These are phyloP conservation scores for Neofusicoccum umdonicola DNA, from an alignment of 2,329 filamentous ascomycete genomes.

Conservation along the genomic window DNA sequence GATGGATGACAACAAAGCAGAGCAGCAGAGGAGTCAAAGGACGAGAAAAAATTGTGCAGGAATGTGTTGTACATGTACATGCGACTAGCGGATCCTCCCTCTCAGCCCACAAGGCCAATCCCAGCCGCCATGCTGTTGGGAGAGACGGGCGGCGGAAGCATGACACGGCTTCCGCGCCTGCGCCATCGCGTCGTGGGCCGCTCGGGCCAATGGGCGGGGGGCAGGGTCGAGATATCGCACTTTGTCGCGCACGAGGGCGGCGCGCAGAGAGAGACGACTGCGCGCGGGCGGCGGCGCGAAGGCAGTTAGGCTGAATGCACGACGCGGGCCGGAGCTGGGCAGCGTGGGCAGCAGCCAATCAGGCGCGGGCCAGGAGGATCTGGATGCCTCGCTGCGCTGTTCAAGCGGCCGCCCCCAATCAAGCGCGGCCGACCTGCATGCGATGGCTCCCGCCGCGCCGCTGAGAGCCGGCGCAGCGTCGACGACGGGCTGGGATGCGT, in stretches of 20 bases:
- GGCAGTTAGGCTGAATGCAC: slow-evolving; percentile 4
- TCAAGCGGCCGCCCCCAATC: not conserved
- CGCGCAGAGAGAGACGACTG: not conserved
- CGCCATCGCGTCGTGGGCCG: not conserved
- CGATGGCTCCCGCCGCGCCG: not conserved
- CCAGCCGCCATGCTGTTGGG: not conserved
- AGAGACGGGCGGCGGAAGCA: slow-evolving; percentile 11
- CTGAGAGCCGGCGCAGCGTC: not conserved
- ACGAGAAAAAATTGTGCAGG: not conserved
- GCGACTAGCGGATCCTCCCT: slow-evolving; percentile 2
- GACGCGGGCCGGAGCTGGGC: slow-evolving; percentile 4
- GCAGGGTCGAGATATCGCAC: not conserved
- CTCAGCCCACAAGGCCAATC: slow-evolving; percentile 9
- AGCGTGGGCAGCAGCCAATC: not conserved
- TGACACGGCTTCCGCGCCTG: slow-evolving; percentile 11
- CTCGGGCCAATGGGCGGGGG: not conserved
- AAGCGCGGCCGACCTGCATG: not conserved
- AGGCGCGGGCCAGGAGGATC: not conserved
- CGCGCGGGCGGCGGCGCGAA: not conserved
- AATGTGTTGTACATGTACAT: slow-evolving; percentile 8
- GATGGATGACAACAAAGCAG: slow-evolving; percentile 7
- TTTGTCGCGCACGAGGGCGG: slow-evolving; percentile 1
- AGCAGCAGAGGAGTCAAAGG: not conserved
- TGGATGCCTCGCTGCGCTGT: not conserved
- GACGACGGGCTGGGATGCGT: not conserved